Conservation (phyloP, 306 rosid genomes). For the Amphicarpaea edgeworthii region DNA sequence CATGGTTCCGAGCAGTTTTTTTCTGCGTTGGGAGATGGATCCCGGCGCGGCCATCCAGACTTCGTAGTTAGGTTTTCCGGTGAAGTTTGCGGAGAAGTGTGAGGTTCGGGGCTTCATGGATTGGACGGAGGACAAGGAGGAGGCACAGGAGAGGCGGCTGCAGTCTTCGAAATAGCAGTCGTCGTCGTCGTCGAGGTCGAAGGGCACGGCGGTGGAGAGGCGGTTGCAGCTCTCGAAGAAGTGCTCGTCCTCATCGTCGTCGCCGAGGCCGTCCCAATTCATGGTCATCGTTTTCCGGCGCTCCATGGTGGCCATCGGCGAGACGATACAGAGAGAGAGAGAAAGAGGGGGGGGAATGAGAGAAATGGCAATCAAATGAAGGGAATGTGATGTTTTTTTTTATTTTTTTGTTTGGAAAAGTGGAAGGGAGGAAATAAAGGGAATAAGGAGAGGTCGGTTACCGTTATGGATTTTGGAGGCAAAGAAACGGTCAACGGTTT, state of each 20-base stretch:
- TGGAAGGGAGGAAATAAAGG: constrained; percentile 58
- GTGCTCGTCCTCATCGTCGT: constrained; percentile 55
- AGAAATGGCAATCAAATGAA: not conserved
- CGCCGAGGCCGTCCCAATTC: constrained; percentile 59
- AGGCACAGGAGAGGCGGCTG: constrained; percentile 69
- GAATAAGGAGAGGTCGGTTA: constrained; percentile 48
- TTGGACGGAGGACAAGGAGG: constrained; percentile 54
- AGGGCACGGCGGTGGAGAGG: constrained; percentile 51
- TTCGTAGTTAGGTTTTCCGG: constrained; percentile 53
- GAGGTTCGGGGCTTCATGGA: constrained; percentile 29
- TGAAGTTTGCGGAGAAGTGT: constrained; percentile 2
- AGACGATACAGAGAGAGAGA: not conserved
- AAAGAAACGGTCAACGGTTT: constrained; percentile 54
- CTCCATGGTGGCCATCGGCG: constrained; percentile 52
- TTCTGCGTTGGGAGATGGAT: constrained; percentile 69
- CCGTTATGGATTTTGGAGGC: constrained; percentile 49
- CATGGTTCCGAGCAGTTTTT: constrained; percentile 68
- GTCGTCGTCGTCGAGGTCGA: constrained; percentile 56
- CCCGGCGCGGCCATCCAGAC: constrained; percentile 84
- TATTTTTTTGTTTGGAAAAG: constrained; percentile 37
- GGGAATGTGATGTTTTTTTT: not conserved
- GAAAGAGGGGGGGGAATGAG: no score
- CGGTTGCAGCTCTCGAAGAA: constrained; percentile 69
- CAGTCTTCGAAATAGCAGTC: constrained; percentile 50
- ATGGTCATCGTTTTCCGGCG: constrained; percentile 55